Evolutionary conservation across 805 yeast genomes (phyloP).

Genomic region (Candida schatavii): DNA sequence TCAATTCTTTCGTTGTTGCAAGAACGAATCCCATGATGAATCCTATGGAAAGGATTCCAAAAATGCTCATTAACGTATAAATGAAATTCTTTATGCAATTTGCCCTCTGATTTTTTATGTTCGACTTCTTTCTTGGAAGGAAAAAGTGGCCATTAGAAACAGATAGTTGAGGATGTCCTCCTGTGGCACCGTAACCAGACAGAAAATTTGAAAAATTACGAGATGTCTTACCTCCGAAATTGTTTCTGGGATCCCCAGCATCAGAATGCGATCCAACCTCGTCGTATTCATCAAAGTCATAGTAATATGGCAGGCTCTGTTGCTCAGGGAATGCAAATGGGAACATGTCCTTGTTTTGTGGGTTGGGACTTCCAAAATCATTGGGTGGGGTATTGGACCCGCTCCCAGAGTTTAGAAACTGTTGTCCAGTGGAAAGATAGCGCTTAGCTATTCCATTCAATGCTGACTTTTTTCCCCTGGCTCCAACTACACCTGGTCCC

Average conservation of each 20-base stretch:
- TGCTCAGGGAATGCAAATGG: conserved; percentile 35
- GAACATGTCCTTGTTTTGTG: conserved; percentile 20
- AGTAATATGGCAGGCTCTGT: conserved; percentile 25
- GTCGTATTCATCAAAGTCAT: conserved; percentile 39
- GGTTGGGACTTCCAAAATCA: conserved; percentile 5
- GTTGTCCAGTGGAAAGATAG: conserved; percentile 37
- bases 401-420: conserved; percentile 11
- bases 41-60: conserved; percentile 63
- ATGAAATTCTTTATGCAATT: conserved; percentile 30
- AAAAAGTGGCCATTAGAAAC: conserved; percentile 23
- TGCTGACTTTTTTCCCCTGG: conserved; percentile 7
- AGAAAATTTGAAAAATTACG: conserved; percentile 15
- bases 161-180: conserved; percentile 17
- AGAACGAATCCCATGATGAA: conserved; percentile 79
- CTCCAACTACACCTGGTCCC: neutral
- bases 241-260: conserved; percentile 8
- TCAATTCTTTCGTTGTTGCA: conserved; percentile 83
- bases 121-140: conserved; percentile 25
- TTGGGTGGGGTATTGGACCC: conserved; percentile 1
- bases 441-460: conserved; percentile 25
- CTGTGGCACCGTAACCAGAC: neutral
- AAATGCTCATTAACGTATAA: conserved; percentile 44
- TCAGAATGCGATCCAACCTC: conserved; percentile 25
- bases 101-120: conserved; percentile 10
- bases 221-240: conserved; percentile 8